Base-by-base conservation (phyloP, 1,139 yeast species). In the Debaryomyces singareniensis region DNA sequence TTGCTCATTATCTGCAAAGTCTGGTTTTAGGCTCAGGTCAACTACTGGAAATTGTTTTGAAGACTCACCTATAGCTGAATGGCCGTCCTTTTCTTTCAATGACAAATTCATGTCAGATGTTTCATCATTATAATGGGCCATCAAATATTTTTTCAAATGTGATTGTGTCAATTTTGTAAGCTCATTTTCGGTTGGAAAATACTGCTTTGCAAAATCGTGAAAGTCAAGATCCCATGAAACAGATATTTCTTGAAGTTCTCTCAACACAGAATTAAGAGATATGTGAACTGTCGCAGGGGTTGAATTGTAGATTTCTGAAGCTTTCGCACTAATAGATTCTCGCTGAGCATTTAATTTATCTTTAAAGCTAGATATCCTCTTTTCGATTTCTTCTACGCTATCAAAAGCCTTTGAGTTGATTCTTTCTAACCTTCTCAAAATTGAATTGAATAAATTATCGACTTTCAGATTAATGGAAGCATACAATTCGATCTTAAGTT, bases 181-280 rank as follows among this genome's bases (percentile, higher is more conserved):
- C 66, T 93, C 98, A 47, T 82, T 85, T 53, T 93, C 98, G 11
- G 95, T 78, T 0, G 97, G 97, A 36, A 91, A 71, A 47, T 71
- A 91, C 16, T 67, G 68, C 31, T 71, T 71, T 39, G 85, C 96
- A 56, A 91, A 87, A n/a, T 77, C 84, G 27, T 75, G 70, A 47
- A 93, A 87, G 36, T 83, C 95, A 16, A 58, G 51, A 54, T 91
- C 96, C 98, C 98, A 93, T 28, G 65, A 71, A 15, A 86, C 89
- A 4, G 94, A 93, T 29, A 79, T 61, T 37, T 82, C 89, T 47
- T 91, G 96, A 15, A 91, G 66, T 27, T 71, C 71, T 42, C 94
- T 61, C 15, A 86, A 58, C 2, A 83, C 71, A 0, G 73, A 61
- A 47, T 93, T 91, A 44, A 93, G 57, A 6, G 77, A 70, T 27